Conservation (phyloP, 345 rosid species). For the Moringa oleifera region DNA sequence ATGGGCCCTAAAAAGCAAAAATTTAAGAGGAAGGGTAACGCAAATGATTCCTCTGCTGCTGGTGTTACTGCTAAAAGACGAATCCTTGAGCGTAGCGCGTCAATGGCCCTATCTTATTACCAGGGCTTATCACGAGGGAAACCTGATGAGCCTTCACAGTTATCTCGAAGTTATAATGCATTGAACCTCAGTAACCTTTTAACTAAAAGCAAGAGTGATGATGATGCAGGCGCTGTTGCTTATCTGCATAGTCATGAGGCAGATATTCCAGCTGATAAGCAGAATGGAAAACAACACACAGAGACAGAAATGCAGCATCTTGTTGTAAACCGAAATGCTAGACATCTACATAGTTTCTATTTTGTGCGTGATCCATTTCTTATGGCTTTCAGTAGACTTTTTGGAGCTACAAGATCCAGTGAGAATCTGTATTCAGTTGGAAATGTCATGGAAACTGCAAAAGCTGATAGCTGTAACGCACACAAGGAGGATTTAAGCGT, state of each 20-base stretch:
- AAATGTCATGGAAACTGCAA: constrained; percentile 22
- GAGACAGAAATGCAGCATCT: constrained; percentile 17
- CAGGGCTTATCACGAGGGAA: constrained; percentile 38
- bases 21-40: constrained; percentile 59
- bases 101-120: constrained; percentile 64
- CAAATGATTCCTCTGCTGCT: constrained; percentile 36
- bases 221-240: constrained; percentile 10
- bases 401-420: constrained; percentile 28
- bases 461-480: constrained; percentile 18
- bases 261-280: constrained; percentile 22
- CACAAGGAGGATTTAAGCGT: constrained; percentile 22
- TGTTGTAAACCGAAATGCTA: constrained; percentile 16
- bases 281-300: constrained; percentile 25
- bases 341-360: constrained; percentile 23
- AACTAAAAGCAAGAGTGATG: constrained; percentile 33
- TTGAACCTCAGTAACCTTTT: constrained; percentile 35
- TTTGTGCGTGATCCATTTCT: constrained; percentile 63
- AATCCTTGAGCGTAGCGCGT: constrained; percentile 75
- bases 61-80: constrained; percentile 56
- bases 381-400: constrained; percentile 45
- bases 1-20: constrained; percentile 52
- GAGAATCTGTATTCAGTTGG: constrained; percentile 25
- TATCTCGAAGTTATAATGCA: constrained; percentile 35
- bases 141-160: constrained; percentile 31
- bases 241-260: constrained; percentile 15